A percentile compares a stretch with the other conserved stretches of the same genome.
Conservation (phyloP, 2,329 filamentous ascomycete genomes). For the Colletotrichum gigasporum region DNA sequence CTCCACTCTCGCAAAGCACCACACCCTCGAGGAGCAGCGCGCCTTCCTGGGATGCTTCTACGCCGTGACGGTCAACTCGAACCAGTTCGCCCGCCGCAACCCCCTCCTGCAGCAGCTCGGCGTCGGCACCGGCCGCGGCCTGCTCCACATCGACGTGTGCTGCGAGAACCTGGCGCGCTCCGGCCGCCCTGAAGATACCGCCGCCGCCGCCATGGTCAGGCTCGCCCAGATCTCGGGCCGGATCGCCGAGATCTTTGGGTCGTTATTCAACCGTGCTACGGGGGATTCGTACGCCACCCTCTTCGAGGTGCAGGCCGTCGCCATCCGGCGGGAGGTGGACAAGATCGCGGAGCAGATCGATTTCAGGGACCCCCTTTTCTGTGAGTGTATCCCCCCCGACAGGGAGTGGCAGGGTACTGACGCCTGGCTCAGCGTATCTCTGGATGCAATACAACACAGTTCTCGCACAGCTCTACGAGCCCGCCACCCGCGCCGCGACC, state of each 20-base stretch:
- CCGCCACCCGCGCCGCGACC: conserved; percentile 43
- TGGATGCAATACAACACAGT: conserved; percentile 46
- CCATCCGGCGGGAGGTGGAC: conserved; percentile 44
- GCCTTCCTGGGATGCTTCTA: conserved; percentile 45
- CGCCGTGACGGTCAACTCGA: conserved; percentile 39
- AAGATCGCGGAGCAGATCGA: conserved; percentile 42
- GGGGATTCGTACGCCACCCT: conserved; percentile 42
- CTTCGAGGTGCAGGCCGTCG: conserved; percentile 43
- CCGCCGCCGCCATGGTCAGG: conserved; percentile 44
- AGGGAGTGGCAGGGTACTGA: too few relatives aligned
- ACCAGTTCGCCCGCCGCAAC: conserved; percentile 46
- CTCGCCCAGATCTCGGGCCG: conserved; percentile 47
- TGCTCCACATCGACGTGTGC: conserved; percentile 43
- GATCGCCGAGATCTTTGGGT: conserved; percentile 44
- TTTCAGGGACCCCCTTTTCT: conserved; percentile 33
- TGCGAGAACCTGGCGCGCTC: conserved; percentile 40
- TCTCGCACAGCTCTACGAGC: conserved; percentile 49
- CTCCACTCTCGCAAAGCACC: not conserved
- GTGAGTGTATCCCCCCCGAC: conserved; percentile 23
- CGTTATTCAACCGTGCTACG: conserved; percentile 39
- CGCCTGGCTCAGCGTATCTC: not conserved
- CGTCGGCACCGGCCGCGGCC: not conserved
- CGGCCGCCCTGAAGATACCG: conserved; percentile 37
- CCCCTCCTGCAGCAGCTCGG: conserved; percentile 38
- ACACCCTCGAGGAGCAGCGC: conserved; percentile 48